Evolutionary conservation across 495 filamentous ascomycete genomes (phyloP).

Genomic region (Penicillium salamii): DNA sequence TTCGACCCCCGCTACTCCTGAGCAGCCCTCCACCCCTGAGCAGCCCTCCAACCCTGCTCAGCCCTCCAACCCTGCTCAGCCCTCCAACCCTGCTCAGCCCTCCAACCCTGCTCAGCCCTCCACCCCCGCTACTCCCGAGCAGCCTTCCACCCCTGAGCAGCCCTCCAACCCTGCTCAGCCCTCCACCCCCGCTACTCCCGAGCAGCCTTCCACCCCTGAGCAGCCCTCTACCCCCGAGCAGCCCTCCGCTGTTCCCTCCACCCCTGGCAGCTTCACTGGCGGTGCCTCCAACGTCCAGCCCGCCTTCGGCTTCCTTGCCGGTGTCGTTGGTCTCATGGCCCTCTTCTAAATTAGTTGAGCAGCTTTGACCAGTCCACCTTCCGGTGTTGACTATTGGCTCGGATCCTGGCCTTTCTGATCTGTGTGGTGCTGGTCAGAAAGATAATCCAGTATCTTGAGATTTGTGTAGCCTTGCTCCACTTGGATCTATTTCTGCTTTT

Average conservation of each 20-base stretch:
- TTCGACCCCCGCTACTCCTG: not conserved
- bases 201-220: not conserved
- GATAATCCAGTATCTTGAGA: not conserved
- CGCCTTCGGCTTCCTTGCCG: conserved; percentile 35
- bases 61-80: too few species aligned
- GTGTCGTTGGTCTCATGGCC: conserved; percentile 39
- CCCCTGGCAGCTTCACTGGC: conserved; percentile 27
- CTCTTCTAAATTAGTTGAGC: conserved; percentile 33
- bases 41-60: too few species aligned
- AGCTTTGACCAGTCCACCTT: not conserved
- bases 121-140: not conserved
- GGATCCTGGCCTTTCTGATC: conserved; percentile 7
- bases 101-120: conserved; percentile 7
- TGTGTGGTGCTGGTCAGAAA: conserved; percentile 18
- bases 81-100: not conserved
- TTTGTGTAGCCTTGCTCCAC: conserved; percentile 10
- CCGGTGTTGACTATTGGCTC: not conserved
- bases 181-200: not conserved
- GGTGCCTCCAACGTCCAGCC: conserved; percentile 36
- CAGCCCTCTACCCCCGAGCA: not conserved
- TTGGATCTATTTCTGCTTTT: conserved; percentile 3
- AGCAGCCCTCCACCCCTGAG: not conserved
- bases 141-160: conserved; percentile 8
- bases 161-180: not conserved
- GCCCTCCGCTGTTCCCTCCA: not conserved